phyloP scores from a whole-genome alignment of 768 basidiomycete genomes.

The Rhodotorula paludigena region DNA sequence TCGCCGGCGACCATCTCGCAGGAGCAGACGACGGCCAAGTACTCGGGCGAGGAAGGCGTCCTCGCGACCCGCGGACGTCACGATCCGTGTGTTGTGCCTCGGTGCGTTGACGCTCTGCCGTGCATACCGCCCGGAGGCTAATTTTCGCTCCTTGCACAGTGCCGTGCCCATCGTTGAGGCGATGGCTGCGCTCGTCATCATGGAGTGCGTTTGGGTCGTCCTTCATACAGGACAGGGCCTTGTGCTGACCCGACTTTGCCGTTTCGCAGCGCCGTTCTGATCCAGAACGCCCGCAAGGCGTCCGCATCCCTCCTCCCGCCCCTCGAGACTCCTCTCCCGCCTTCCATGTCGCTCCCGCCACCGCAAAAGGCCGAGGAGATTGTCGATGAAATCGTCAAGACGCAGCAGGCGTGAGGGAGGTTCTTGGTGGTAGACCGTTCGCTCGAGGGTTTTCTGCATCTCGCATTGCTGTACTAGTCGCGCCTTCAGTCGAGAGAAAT shows the following conservation, averaged over 20 bases:
- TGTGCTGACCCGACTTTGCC: not conserved
- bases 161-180: conserved; percentile 78
- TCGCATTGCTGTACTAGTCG: not conserved
- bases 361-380: conserved; percentile 16
- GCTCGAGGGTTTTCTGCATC: no score
- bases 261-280: conserved; percentile 60
- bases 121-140: conserved; percentile 90
- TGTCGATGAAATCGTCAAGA: conserved; percentile 21
- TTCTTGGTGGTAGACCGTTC: no score
- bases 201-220: conserved; percentile 58
- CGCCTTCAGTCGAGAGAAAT: not conserved
- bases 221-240: not conserved
- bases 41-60: conserved; percentile 81
- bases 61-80: conserved; percentile 90
- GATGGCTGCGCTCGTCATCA: conserved; percentile 91
- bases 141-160: conserved; percentile 1
- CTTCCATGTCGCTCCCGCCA: conserved; percentile 60
- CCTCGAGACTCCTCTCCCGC: conserved; percentile 75
- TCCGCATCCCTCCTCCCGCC: conserved; percentile 74
- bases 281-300: conserved; percentile 76
- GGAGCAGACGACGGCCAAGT: conserved; percentile 81
- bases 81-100: conserved; percentile 95
- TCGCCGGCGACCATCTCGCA: conserved; percentile 97
- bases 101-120: conserved; percentile 24
- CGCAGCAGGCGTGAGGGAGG: conserved; percentile 5